Conservation (phyloP, 1,139 yeast species). For the Geotrichum citri-aurantii region DNA sequence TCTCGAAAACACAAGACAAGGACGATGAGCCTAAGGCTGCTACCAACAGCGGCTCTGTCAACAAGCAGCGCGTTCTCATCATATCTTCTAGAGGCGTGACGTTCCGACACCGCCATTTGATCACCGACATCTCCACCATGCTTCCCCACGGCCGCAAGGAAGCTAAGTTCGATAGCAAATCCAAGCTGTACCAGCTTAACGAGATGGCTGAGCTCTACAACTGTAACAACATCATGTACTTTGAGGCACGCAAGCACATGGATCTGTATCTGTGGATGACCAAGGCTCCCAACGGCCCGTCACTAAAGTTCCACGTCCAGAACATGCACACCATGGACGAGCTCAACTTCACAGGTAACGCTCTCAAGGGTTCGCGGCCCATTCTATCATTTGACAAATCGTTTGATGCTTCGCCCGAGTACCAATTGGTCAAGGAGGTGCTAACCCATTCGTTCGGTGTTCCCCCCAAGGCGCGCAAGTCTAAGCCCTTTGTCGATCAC, state of each 20-base stretch:
- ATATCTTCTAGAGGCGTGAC: conserved; percentile 92
- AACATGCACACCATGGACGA: conserved; percentile 96
- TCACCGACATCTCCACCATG: conserved; percentile 69
- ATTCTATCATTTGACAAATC: conserved; percentile 78
- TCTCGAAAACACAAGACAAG: conserved; percentile 44
- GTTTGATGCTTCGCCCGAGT: conserved; percentile 63
- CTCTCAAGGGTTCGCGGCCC: conserved; percentile 96
- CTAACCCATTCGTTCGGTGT: conserved; percentile 82
- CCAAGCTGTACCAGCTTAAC: conserved; percentile 79
- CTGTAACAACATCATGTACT: conserved; percentile 90
- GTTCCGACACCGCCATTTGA: conserved; percentile 85
- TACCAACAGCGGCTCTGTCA: conserved; percentile 36
- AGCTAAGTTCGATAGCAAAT: conserved; percentile 91
- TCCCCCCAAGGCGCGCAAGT: conserved; percentile 90
- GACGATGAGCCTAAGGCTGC: conserved; percentile 33
- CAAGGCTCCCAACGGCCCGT: conserved; percentile 98
- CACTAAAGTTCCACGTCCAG: conserved; percentile 87
- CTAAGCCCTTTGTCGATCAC: conserved; percentile 93
- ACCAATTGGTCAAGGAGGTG: conserved; percentile 74
- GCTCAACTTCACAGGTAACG: conserved; percentile 92
- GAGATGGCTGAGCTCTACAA: conserved; percentile 96
- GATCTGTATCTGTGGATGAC: conserved; percentile 93
- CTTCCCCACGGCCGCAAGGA: conserved; percentile 96
- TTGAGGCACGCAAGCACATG: conserved; percentile 94
- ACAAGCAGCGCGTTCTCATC: conserved; percentile 53